A percentile compares a stretch with the other conserved stretches of the same genome.
phyloP scores from a whole-genome alignment of 805 yeast genomes.

The Metschnikowia rubicola region DNA sequence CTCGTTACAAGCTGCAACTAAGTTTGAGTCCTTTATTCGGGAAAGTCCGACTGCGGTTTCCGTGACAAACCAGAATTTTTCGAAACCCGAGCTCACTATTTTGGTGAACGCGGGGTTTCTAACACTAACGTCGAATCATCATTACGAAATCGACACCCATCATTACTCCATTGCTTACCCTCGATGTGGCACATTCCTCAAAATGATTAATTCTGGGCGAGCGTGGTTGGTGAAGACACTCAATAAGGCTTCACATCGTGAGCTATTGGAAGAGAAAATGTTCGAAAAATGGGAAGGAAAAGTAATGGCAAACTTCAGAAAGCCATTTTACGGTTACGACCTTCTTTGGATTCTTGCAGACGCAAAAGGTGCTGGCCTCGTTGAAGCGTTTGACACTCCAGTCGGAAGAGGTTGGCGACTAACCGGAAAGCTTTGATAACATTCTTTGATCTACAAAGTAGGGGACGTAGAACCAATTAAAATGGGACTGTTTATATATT shows the following conservation, averaged over 20 bases:
- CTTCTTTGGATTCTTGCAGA: slow-evolving; percentile 50
- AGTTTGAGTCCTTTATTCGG: slow-evolving; percentile 22
- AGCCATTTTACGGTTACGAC: slow-evolving; percentile 50
- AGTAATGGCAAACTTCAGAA: slow-evolving; percentile 38
- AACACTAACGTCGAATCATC: slow-evolving; percentile 43
- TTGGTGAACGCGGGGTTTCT: slow-evolving; percentile 43
- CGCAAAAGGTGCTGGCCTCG: slow-evolving; percentile 48
- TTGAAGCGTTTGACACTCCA: slow-evolving; percentile 52
- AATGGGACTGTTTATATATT: too few species aligned
- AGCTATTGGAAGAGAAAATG: slow-evolving; percentile 41
- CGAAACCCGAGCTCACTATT: slow-evolving; percentile 24
- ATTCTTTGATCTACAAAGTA: not conserved
- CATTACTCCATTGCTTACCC: slow-evolving; percentile 47
- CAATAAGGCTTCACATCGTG: slow-evolving; percentile 37
- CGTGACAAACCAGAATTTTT: slow-evolving; percentile 23
- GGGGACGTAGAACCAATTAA: too few species aligned
- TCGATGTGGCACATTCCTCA: slow-evolving; percentile 47
- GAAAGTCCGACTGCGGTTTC: slow-evolving; percentile 28
- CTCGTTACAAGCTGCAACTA: slow-evolving; percentile 14
- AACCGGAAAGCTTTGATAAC: slow-evolving; percentile 39
- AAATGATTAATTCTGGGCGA: slow-evolving; percentile 43
- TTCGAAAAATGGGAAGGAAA: slow-evolving; percentile 45
- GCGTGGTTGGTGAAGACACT: slow-evolving; percentile 41
- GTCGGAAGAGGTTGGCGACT: slow-evolving; percentile 58
- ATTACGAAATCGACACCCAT: slow-evolving; percentile 38